Base-by-base conservation (phyloP, 2,329 filamentous ascomycete species). In the Arachnopeziza araneosa region DNA sequence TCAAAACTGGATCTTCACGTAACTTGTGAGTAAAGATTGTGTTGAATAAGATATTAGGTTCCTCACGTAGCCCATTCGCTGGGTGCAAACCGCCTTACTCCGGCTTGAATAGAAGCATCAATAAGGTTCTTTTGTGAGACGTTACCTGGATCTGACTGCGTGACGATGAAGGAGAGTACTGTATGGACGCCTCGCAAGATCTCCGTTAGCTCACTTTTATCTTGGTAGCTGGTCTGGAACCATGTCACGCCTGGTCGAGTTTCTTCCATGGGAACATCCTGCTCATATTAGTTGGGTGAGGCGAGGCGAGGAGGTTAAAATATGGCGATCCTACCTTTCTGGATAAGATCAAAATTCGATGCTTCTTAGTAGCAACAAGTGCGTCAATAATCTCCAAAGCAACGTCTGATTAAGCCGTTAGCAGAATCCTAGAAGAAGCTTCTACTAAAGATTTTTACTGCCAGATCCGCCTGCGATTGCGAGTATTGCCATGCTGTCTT, bases 311-410 rank as follows among this genome's bases (percentile, higher is more conserved):
- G 30, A 32, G 36, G 10, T 44, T 56, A 19, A 44, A 24, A 22
- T 51, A 52, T 12, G 50, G 8, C n/a, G 19, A 30, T 22, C 17
- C 3, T 56, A 79, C 79, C 54, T 75, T 78, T 63, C 82, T 74
- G 1, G 76, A 82, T 14, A 86, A 69, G 22, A 85, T 72, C 0
- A 75, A 69, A 52, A 86, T 80, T 0, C 83, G 73, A 59, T 86
- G 83, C 57, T 78, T 82, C 10, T 75, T 74, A 2, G 74, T 73
- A 2, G 76, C 76, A 2, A 81, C 66, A 0, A 84, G 73, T 2
- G 71, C 75, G 60, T 84, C 80, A 23, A 84, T 70, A 10, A 85
- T 67, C 66, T 83, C 82, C 50, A 72, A 75, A 1, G 78, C 79
- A 53, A 86, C 77, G 58, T 82, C 82, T 84, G 52, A 30, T 30